Evolutionary conservation across 495 filamentous ascomycete genomes (phyloP).

Genomic region (Niebla homalea): DNA sequence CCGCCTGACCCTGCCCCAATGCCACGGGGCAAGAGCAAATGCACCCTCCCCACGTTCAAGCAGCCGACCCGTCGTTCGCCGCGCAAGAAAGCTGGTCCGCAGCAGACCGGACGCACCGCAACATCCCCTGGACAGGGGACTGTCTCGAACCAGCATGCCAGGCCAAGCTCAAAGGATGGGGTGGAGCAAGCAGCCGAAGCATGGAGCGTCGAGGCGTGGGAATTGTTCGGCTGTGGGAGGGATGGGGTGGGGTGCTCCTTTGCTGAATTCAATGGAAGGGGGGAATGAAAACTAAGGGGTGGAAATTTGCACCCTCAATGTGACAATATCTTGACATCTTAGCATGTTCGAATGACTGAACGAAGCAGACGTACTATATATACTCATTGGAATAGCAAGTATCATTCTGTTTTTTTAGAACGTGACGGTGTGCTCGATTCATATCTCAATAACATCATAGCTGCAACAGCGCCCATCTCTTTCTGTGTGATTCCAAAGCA

Average conservation of each 20-base stretch:
- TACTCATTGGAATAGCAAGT: too few relatives aligned
- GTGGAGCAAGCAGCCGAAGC: constrained; percentile 13
- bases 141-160: background rate
- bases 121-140: background rate
- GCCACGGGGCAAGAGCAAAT: background rate
- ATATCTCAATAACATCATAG: too few relatives aligned
- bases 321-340: background rate
- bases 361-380: too few relatives aligned
- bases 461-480: too few relatives aligned
- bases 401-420: too few relatives aligned
- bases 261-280: constrained; percentile 5
- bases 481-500: too few relatives aligned
- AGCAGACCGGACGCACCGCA: background rate
- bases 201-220: constrained; percentile 47
- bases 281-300: background rate
- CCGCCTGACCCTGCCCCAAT: background rate
- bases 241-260: constrained; percentile 12
- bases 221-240: constrained; percentile 42
- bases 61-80: constrained; percentile 2
- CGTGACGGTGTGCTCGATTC: too few relatives aligned
- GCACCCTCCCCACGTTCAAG: background rate
- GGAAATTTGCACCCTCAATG: background rate
- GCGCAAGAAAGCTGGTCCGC: constrained; percentile 1
- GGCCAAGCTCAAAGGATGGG: background rate
- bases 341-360: too few relatives aligned